Conservation (phyloP, 2,329 filamentous ascomycete species). For the Alternaria solani region DNA sequence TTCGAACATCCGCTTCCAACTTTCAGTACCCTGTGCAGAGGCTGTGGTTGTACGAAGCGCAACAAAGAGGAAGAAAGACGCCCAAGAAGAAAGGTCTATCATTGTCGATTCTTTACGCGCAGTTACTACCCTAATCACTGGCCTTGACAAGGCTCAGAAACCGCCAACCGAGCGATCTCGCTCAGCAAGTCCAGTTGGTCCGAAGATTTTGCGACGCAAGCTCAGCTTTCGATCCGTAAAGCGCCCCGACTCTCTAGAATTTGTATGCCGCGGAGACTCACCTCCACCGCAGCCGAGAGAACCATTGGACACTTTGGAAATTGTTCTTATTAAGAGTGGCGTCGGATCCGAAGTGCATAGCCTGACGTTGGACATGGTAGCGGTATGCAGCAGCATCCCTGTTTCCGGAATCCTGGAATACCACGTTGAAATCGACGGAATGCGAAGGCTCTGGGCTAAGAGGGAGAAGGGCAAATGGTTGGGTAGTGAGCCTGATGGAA, state of each 20-base stretch:
- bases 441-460: constrained; percentile 33
- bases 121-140: constrained; percentile 24
- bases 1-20: constrained; percentile 29
- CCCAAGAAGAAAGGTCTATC: constrained; percentile 26
- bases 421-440: constrained; percentile 33
- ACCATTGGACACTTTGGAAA: constrained; percentile 30
- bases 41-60: constrained; percentile 20
- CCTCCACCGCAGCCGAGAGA: constrained; percentile 7
- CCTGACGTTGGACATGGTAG: constrained; percentile 29
- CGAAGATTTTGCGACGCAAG: constrained; percentile 13
- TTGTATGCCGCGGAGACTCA: constrained; percentile 16
- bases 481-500: constrained; percentile 34
- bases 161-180: constrained; percentile 1
- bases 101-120: constrained; percentile 29
- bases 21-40: constrained; percentile 37
- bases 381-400: constrained; percentile 27
- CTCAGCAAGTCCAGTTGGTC: constrained; percentile 7
- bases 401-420: constrained; percentile 33
- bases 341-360: constrained; percentile 24
- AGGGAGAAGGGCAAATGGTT: constrained; percentile 32
- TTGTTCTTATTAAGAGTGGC: constrained; percentile 34
- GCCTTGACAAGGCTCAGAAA: neutral
- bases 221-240: constrained; percentile 14
- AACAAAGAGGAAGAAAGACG: constrained; percentile 33
- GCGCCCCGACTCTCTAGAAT: constrained; percentile 13